Conservation (phyloP, 768 basidiomycete genomes). For the Galerina marginata region DNA sequence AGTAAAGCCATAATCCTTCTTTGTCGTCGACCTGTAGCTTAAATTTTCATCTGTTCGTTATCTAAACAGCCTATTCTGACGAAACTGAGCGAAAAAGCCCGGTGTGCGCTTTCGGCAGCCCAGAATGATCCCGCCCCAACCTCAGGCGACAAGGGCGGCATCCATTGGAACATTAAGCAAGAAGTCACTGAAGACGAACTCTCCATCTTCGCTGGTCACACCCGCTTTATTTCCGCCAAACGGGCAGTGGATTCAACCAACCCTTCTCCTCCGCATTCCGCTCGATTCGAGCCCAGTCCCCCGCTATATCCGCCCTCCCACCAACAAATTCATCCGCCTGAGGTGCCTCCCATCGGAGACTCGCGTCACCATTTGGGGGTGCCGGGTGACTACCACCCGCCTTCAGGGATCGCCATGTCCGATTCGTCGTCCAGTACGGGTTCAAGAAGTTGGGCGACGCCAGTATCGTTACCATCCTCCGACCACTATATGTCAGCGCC, state of each 20-base stretch:
- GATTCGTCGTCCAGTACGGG: not conserved
- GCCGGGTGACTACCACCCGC: too few relatives aligned
- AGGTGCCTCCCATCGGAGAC: not conserved
- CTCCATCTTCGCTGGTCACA: slow-evolving; percentile 71
- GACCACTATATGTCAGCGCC: slow-evolving; percentile 7
- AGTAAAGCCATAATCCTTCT: slow-evolving; percentile 22
- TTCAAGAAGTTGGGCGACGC: too few relatives aligned
- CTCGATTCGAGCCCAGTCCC: slow-evolving; percentile 22
- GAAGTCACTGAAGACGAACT: slow-evolving; percentile 69
- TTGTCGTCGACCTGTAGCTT: not conserved
- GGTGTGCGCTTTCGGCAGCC: slow-evolving; percentile 52
- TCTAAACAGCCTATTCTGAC: slow-evolving; percentile 58
- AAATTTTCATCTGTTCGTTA: not conserved
- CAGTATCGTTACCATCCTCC: not conserved
- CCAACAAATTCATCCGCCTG: not conserved
- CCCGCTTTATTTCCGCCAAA: slow-evolving; percentile 60
- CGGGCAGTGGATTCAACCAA: slow-evolving; percentile 26
- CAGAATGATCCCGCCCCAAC: slow-evolving; percentile 39
- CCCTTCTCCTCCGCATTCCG: slow-evolving; percentile 10
- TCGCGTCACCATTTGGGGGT: not conserved
- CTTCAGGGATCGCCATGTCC: not conserved
- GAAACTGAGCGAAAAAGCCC: slow-evolving; percentile 70
- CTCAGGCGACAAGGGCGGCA: slow-evolving; percentile 40
- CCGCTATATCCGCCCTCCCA: slow-evolving; percentile 5
- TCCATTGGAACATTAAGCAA: slow-evolving; percentile 57